Evolutionary conservation across 2,329 filamentous ascomycete species (phyloP), one percentile per base, ranked within the genome.

Genomic region (Metarhizium robertsii): DNA sequence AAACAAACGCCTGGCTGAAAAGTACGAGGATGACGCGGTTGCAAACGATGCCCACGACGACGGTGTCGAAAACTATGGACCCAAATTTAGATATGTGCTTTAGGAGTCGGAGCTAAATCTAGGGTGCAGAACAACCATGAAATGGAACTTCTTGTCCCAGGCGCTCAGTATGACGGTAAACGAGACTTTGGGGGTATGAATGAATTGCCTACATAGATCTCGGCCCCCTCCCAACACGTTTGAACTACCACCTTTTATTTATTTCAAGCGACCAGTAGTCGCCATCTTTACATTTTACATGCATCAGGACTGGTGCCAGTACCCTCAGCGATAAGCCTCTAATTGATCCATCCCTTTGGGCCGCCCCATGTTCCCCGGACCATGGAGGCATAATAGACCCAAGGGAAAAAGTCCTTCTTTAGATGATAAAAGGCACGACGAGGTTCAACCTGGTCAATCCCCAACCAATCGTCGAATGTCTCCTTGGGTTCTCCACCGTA

Each of bases 321-420:
- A 13, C 34, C 34, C 13, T 36, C 6, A 4, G 14, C 3, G 8
- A 16, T 25, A 8, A 30, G 34, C 34, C 38, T 13, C 52, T n/a
- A 57, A 14, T 60, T 61, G 25, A 58, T 60, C 70, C 69, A 83
- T 0, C 81, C 81, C 64, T 79, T 81, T 0, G 81, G 79, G 14
- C 82, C 82, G 25, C 72, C 81, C 82, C 83, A 85, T 7, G 73
- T 79, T 6, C 82, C 83, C 69, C 81, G 84, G 6, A 85, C 75
- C 75, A 84, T 78, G 42, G 73, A 75, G 42, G 79, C 76, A 53
- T 74, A 76, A 67, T 85, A 85, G 2, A 86, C 82, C 82, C 82
- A 85, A 0, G 83, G 83, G 68, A 86, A 86, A 62, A 86, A 86
- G 62, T 85, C 77, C 69, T 83, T 85, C 73, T 86, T 86, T 48